Base-by-base conservation (phyloP, 2,329 filamentous ascomycete genomes). In the Xylaria sp. region DNA sequence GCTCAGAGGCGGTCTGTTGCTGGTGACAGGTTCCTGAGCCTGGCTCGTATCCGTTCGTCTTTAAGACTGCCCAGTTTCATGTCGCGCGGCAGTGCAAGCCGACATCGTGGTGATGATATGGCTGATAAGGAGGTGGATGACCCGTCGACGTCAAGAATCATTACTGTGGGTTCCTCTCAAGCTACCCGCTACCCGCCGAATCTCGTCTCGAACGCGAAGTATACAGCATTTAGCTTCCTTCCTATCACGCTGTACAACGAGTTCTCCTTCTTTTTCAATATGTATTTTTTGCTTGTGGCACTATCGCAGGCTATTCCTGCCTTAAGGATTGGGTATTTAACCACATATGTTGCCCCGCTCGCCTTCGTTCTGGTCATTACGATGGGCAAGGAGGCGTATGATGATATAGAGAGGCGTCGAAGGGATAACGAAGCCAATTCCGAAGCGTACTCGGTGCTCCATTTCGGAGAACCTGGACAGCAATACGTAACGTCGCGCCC, bases 251-350 rank as follows among this genome's bases (percentile, higher is more conserved):
- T 99, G 19, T 99, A 97, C 75, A 97, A 97, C 75, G 94, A 99
- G 70, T 99, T 99, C 71, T 97, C 93, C 55, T 99, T 97, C 78
- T 99, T 99, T 76, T 96, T 99, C 81, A 99, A 99, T 81, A 91
- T 97, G 79, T 99, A 99, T 72, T 99, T 99, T 72, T 79, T 99
- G 51, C 85, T 97, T 21, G 94, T 99, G 45, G 95, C 94, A 6
- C 75, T 97, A 45, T 97, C 93, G 37, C 94, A 99, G 74, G 87
- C 91, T 40, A 92, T 99, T 66, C 92, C 92, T 3, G 84, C 90
- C 19, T 76, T 99, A 50, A 86, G 92, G 50, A 97, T 99, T 62
- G 94, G 94, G 51, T 97, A 97, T 71, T 82, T 99, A 57, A 90
- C 90, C 24, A 97, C 94, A 1, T 99, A 99, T 66, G 86, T 97